Evolutionary conservation across 202 grass and related monocot genomes (phyloP).

Genomic region (Panicum virgatum): DNA sequence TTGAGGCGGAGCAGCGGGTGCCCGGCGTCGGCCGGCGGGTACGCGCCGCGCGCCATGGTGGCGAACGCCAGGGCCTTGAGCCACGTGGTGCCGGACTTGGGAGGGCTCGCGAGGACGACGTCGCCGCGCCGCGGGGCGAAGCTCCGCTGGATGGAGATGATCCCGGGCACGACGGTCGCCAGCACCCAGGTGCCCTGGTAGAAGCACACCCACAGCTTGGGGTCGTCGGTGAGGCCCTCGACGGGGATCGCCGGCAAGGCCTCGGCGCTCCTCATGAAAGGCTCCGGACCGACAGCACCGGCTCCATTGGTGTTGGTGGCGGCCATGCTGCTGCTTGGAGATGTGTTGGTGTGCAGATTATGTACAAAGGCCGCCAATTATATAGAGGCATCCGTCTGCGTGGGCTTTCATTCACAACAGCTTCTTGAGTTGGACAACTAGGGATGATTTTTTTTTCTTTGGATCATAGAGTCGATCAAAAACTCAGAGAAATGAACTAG

Average conservation of each 20-base stretch:
- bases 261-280: neutral
- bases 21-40: neutral
- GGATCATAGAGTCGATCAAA: too few species aligned
- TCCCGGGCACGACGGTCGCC: neutral
- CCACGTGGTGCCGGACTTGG: conserved; percentile 51
- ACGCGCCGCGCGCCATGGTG: neutral
- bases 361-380: neutral
- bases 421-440: too few species aligned
- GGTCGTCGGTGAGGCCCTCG: neutral
- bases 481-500: too few species aligned
- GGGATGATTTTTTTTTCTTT: too few species aligned
- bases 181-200: neutral
- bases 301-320: neutral
- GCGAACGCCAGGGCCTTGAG: conserved; percentile 45
- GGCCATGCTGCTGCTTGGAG: neutral
- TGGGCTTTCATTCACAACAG: too few species aligned
- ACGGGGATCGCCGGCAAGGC: neutral
- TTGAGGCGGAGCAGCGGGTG: conserved; percentile 38
- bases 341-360: neutral
- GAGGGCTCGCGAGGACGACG: conserved; percentile 26
- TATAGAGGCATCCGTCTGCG: neutral
- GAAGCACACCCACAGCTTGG: neutral
- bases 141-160: neutral
- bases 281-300: neutral
- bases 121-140: conserved; percentile 33